Conservation (phyloP, 2,329 filamentous ascomycete species). For the Huntiella omanensis region DNA sequence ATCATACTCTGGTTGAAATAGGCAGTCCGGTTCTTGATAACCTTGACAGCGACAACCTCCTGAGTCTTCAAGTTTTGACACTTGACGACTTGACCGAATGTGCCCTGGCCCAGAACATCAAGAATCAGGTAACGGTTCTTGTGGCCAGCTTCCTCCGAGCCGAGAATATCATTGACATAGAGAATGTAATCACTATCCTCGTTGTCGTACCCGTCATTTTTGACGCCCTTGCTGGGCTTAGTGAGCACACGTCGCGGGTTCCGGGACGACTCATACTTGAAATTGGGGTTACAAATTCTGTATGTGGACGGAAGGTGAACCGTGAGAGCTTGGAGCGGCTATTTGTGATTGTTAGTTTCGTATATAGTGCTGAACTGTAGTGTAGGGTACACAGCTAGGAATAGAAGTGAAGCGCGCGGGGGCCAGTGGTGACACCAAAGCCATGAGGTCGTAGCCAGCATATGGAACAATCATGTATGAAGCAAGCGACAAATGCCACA, state of each 20-base stretch:
- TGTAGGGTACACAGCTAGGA: no score
- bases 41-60: slow-evolving; percentile 95
- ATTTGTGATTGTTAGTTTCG: slow-evolving; percentile 8
- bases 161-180: slow-evolving; percentile 96
- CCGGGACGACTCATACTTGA: slow-evolving; percentile 96
- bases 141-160: slow-evolving; percentile 93
- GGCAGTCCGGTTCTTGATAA: slow-evolving; percentile 96
- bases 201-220: slow-evolving; percentile 98
- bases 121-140: slow-evolving; percentile 96
- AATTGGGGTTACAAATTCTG: slow-evolving; percentile 90
- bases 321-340: slow-evolving; percentile 91
- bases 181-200: slow-evolving; percentile 98
- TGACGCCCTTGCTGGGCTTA: slow-evolving; percentile 93
- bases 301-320: slow-evolving; percentile 87
- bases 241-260: slow-evolving; percentile 91
- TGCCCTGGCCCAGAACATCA: slow-evolving; percentile 90
- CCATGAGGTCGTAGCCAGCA: no score
- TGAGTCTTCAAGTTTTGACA: slow-evolving; percentile 97
- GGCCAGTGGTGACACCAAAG: no score
- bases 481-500: no score
- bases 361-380: no score
- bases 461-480: no score
- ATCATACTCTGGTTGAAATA: slow-evolving; percentile 99
- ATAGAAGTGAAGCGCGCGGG: no score
- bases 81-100: slow-evolving; percentile 96